Evolutionary conservation across 805 yeast genomes (phyloP).

Genomic region (Candida ascalaphidarum): DNA sequence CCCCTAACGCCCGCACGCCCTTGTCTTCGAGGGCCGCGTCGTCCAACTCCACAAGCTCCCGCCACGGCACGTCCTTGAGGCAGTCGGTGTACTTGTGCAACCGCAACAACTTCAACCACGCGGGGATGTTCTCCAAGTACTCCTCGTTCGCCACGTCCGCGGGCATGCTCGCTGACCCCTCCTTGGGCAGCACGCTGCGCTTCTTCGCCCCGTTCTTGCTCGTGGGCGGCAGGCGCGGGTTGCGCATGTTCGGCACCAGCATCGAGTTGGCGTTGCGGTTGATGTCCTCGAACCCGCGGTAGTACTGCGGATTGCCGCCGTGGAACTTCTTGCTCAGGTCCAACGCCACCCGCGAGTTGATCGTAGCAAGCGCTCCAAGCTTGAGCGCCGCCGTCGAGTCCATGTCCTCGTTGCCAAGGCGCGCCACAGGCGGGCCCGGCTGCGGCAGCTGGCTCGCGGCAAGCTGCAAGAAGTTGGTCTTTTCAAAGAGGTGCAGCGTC

Average conservation of each 20-base stretch:
- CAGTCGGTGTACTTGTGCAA: conserved; percentile 91
- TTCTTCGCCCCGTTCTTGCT: conserved; percentile 2
- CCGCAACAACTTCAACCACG: conserved; percentile 84
- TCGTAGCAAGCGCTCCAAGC: conserved; percentile 60
- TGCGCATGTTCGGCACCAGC: conserved; percentile 22
- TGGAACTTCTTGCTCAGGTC: conserved; percentile 29
- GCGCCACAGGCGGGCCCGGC: too few species aligned
- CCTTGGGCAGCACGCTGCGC: conserved; percentile 1
- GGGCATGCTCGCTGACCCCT: conserved; percentile 23
- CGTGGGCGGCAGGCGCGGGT: neutral
- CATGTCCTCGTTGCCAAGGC: conserved; percentile 6
- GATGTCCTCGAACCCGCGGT: conserved; percentile 20
- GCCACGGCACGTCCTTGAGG: conserved; percentile 70
- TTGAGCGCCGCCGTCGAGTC: conserved; percentile 41
- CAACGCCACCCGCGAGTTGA: conserved; percentile 45
- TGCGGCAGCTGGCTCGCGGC: conserved; percentile 13
- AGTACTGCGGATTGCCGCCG: neutral
- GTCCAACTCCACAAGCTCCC: conserved; percentile 58
- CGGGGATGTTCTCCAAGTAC: conserved; percentile 70
- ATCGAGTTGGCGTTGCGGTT: conserved; percentile 27
- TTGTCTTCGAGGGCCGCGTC: conserved; percentile 63
- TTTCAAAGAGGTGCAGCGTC: conserved; percentile 33
- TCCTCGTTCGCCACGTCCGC: conserved; percentile 32
- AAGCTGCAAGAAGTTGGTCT: conserved; percentile 33
- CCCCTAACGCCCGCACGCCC: conserved; percentile 94